Evolutionary conservation across 148 eudicot species (phyloP).

Genomic region (Vaccinium corymbosum): DNA sequence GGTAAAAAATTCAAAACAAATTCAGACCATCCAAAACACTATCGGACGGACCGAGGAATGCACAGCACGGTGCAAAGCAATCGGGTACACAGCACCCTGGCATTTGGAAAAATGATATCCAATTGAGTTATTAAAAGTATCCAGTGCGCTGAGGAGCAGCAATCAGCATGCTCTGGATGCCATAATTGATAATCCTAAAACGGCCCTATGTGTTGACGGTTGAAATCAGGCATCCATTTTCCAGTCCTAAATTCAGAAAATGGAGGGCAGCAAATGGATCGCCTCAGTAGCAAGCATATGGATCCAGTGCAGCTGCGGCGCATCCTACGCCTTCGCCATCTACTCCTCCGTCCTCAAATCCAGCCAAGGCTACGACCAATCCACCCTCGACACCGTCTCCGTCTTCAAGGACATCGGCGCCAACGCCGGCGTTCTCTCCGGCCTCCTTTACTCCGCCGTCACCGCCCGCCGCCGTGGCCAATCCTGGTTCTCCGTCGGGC

Average conservation of each 20-base stretch:
- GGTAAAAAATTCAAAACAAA: too few relatives aligned
- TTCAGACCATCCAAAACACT: too few relatives aligned
- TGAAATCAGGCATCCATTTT: too few relatives aligned
- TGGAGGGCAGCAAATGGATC: constrained; percentile 58
- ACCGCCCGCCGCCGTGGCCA: constrained; percentile 10
- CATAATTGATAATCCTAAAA: too few relatives aligned
- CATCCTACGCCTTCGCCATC: constrained; percentile 77
- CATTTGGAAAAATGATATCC: too few relatives aligned
- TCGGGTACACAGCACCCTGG: too few relatives aligned
- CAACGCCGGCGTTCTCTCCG: constrained; percentile 81
- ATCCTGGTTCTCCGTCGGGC: constrained; percentile 19
- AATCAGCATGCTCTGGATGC: too few relatives aligned
- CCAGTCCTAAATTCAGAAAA: background rate
- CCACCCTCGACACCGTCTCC: constrained; percentile 81
- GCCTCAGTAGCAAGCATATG: constrained; percentile 70
- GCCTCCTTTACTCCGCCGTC: constrained; percentile 62
- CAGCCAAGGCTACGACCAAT: constrained; percentile 62
- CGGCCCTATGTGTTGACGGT: too few relatives aligned
- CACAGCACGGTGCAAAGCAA: too few relatives aligned
- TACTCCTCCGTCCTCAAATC: constrained; percentile 79
- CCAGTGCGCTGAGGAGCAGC: too few relatives aligned
- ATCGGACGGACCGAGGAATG: too few relatives aligned
- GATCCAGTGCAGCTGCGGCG: constrained; percentile 78
- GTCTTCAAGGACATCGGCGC: constrained; percentile 97
- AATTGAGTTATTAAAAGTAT: too few relatives aligned